Conservation (phyloP, 2,329 filamentous ascomycete species). For the Diplodia intermedia region DNA sequence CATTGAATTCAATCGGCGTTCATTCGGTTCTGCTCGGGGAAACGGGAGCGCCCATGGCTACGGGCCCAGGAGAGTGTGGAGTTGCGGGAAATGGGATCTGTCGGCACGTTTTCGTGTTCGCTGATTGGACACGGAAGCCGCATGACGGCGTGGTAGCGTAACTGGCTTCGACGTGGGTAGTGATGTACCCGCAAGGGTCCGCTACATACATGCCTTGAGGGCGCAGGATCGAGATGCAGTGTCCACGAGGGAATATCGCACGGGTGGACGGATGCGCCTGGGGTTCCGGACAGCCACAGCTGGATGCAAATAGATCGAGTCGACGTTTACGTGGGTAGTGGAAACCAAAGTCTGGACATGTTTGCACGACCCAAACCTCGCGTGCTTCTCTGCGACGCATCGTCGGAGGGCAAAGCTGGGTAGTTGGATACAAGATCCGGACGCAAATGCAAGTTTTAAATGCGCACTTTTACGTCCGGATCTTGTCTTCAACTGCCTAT, state of each 20-base stretch:
- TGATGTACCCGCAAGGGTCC: conserved; percentile 10
- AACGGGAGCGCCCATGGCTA: neutral
- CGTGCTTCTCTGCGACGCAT: too few species aligned
- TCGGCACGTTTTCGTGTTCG: conserved; percentile 1
- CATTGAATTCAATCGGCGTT: conserved; percentile 30
- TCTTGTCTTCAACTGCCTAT: too few species aligned
- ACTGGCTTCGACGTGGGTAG: neutral
- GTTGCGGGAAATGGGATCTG: conserved; percentile 24
- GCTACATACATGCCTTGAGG: neutral
- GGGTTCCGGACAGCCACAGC: neutral
- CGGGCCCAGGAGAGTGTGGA: conserved; percentile 13
- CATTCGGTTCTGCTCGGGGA: conserved; percentile 28
- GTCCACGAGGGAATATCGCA: neutral
- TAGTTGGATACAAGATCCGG: too few species aligned
- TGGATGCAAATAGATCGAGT: neutral
- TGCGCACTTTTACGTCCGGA: too few species aligned
- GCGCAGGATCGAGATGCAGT: neutral
- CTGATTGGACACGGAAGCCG: conserved; percentile 10
- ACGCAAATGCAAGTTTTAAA: too few species aligned
- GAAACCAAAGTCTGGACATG: too few species aligned
- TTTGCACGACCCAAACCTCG: too few species aligned
- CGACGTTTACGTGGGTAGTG: too few species aligned
- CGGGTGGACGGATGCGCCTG: conserved; percentile 11
- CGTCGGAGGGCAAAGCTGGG: too few species aligned
- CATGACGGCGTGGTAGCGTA: conserved; percentile 16